phyloP scores from a whole-genome alignment of 352 stramenopile species.

The Plasmopara viticola region DNA sequence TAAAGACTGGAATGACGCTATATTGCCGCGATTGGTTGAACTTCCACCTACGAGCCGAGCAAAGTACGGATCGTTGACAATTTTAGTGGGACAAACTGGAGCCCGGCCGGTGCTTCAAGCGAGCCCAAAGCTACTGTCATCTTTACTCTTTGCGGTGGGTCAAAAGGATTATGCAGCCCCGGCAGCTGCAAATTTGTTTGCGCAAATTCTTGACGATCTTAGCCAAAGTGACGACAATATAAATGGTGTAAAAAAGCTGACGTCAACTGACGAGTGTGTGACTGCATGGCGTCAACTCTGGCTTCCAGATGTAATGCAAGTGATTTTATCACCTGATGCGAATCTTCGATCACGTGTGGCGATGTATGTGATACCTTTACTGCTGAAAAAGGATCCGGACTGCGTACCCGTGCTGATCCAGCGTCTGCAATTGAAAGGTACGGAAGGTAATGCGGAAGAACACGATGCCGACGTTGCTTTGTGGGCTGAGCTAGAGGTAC shows the following conservation, averaged over 20 bases:
- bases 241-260: conserved; percentile 13
- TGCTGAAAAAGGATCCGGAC: conserved; percentile 61
- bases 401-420: conserved; percentile 49
- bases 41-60: conserved; percentile 54
- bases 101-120: conserved; percentile 37
- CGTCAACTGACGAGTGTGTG: conserved; percentile 19
- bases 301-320: conserved; percentile 47
- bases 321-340: conserved; percentile 43
- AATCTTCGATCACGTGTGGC: conserved; percentile 57
- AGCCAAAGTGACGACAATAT: conserved; percentile 12
- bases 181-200: conserved; percentile 62
- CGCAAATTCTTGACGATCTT: conserved; percentile 52
- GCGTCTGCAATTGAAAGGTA: conserved; percentile 30
- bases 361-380: conserved; percentile 67
- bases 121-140: conserved; percentile 44
- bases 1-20: conserved; percentile 38
- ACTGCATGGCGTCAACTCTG: conserved; percentile 38
- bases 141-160: conserved; percentile 51
- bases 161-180: conserved; percentile 66
- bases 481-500: conserved; percentile 70
- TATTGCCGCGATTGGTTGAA: conserved; percentile 46
- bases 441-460: conserved; percentile 6
- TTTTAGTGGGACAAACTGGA: conserved; percentile 45
- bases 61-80: conserved; percentile 58
- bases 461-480: conserved; percentile 37